These are phyloP conservation scores for Termitomyces sp. DNA, from an alignment of 768 basidiomycete genomes.

Conservation along the genomic window DNA sequence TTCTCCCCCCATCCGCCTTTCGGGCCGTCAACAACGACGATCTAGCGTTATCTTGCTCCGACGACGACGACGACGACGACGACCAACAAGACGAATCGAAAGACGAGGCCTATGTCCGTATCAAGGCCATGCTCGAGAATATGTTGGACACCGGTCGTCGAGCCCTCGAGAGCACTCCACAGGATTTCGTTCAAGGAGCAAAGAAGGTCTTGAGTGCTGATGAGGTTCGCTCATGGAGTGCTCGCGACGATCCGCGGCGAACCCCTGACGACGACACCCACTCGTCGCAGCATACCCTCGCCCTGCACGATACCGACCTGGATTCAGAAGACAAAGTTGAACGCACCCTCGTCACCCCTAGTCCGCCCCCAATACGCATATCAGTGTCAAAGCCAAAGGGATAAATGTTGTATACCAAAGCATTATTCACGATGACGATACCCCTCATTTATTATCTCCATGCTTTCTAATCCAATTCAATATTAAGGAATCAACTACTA, in stretches of 20 bases:
- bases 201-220: conserved; percentile 70
- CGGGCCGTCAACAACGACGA: conserved; percentile 46
- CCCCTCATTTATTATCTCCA: background rate
- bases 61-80: conserved; percentile 24
- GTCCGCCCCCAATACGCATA: conserved; percentile 30
- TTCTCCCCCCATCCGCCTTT: conserved; percentile 63
- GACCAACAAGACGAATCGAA: conserved; percentile 24
- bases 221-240: conserved; percentile 56
- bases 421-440: background rate
- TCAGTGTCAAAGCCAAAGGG: conserved; percentile 21
- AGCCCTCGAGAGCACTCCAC: conserved; percentile 55
- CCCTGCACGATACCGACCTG: background rate
- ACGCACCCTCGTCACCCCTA: conserved; percentile 27
- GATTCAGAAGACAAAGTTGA: conserved; percentile 38
- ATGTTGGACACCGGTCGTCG: conserved; percentile 52
- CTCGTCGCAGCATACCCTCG: no score
- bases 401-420: conserved; percentile 4
- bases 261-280: background rate
- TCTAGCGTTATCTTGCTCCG: background rate
- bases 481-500: no score
- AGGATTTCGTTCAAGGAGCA: conserved; percentile 41
- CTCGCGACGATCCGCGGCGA: conserved; percentile 4
- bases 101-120: conserved; percentile 58
- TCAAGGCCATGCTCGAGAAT: conserved; percentile 57
- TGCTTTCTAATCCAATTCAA: background rate